These are phyloP conservation scores for Pythium rhizo-oryzae DNA, from an alignment of 352 stramenopile species.

Conservation along the genomic window DNA sequence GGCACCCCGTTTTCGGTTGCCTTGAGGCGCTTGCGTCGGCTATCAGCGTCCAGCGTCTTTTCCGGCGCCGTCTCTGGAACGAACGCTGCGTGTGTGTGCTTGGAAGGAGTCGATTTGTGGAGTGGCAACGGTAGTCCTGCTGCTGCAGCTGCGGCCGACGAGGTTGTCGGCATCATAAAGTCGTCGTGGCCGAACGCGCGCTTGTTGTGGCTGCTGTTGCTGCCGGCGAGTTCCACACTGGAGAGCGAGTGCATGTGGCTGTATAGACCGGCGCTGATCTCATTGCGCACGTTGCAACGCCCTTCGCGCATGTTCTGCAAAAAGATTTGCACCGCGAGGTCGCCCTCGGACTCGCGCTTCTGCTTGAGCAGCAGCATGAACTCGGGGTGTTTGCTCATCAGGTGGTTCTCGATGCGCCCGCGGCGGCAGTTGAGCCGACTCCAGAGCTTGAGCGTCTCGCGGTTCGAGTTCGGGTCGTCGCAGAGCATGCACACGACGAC, in stretches of 20 bases:
- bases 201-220: conserved; percentile 28
- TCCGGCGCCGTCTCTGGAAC: not conserved
- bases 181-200: conserved; percentile 36
- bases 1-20: not conserved
- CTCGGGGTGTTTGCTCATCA: conserved; percentile 81
- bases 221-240: not conserved
- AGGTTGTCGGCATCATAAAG: conserved; percentile 26
- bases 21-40: conserved; percentile 16
- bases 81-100: not conserved
- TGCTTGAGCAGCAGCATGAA: conserved; percentile 81
- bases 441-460: conserved; percentile 72
- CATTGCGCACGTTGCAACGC: conserved; percentile 63
- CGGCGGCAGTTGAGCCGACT: conserved; percentile 73
- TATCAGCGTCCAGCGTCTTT: conserved; percentile 16
- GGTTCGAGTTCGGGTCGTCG: conserved; percentile 60
- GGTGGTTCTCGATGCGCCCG: conserved; percentile 77
- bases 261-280: conserved; percentile 69
- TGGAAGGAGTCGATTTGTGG: not conserved
- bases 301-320: conserved; percentile 77
- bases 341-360: conserved; percentile 73
- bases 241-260: conserved; percentile 41
- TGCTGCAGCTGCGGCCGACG: conserved; percentile 6
- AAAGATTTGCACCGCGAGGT: conserved; percentile 76
- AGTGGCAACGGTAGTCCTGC: not conserved
- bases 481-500: conserved; percentile 83